A percentile compares a stretch with the other conserved stretches of the same genome.
Evolutionary conservation across 225 moss, liverwort and hornwort genomes (phyloP).

Genomic region (Takakia lepidozioides): DNA sequence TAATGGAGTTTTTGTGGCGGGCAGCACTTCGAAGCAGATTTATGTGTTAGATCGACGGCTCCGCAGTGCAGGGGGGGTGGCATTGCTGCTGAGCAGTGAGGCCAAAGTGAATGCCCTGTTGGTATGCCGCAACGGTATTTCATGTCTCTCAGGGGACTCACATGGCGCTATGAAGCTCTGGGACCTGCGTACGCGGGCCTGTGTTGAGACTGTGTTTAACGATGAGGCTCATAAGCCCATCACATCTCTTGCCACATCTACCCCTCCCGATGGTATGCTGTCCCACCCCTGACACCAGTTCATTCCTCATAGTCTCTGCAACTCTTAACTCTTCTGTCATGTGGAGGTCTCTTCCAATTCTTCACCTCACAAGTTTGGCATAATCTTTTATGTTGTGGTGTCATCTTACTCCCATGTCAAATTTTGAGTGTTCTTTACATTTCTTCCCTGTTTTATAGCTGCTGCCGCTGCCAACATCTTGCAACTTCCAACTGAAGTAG

Average conservation of each 20-base stretch:
- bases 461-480: too few relatives aligned
- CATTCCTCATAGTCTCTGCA: not conserved
- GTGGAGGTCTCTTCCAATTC: too few relatives aligned
- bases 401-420: too few relatives aligned
- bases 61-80: constrained; percentile 64
- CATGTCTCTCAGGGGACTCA: constrained; percentile 82
- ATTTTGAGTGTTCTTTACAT: too few relatives aligned
- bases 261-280: constrained; percentile 52
- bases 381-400: too few relatives aligned
- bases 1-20: constrained; percentile 78
- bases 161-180: constrained; percentile 95
- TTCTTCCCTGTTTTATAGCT: too few relatives aligned
- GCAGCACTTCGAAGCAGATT: constrained; percentile 84
- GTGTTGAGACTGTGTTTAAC: constrained; percentile 79
- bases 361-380: too few relatives aligned
- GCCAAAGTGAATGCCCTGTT: constrained; percentile 79
- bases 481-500: too few relatives aligned
- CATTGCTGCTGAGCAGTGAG: constrained; percentile 48
- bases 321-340: too few relatives aligned
- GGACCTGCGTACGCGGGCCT: constrained; percentile 72
- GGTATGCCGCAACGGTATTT: constrained; percentile 58
- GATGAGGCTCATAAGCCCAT: constrained; percentile 86
- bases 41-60: constrained; percentile 82
- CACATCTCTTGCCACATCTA: constrained; percentile 69
- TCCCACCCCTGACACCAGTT: not conserved